Base-by-base conservation (phyloP, 768 basidiomycete species). In the Boletus tomentosulus region DNA sequence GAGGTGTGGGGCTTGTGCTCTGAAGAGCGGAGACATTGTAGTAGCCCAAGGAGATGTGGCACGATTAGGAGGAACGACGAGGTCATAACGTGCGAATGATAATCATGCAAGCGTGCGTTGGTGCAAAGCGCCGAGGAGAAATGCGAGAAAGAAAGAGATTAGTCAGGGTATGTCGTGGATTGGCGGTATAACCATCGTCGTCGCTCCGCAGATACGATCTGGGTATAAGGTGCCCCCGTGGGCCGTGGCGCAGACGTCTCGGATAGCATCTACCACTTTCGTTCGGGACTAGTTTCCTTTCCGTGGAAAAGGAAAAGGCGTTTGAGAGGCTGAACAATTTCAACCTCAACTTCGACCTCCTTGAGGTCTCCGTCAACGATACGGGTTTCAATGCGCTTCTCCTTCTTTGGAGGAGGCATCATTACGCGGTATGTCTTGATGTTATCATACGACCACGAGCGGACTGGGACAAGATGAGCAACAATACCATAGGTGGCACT, bases 401-500 rank as follows among this genome's bases (percentile, higher is more conserved):
- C 81, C 66, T 74, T 84, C 71, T 77, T 77, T 42, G 74, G 71
- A n/a, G 78, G 81, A 35, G 78, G 70, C 55, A 66, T 66, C 68
- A 69, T 74, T 55, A 82, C 72, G 15, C 84, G 82, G 59, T 89
- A 89, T 3, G 83, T 86, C 64, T 76, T 79, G 56, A 86, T 67
- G 58, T 85, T 85, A 61, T 87, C 86, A 62, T 88, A 89, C 3
- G 86, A 87, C 86, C 85, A 88, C 3, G 87, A 83, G 28, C 85
- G 84, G 12, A 73, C 86, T 87, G 53, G 39, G 45, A 30, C n/a
- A 19, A 7, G 0, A 38, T 65, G 33, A 57, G 64, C 9, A 28
- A 51, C 10, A 37, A 25, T 22, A 62, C 13, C 11, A 10, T 56
- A 33, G 44, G 27, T 35, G 38, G 42, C 22, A 13, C 3, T 15